phyloP scores from a whole-genome alignment of 192 early-diverging fungal genomes.

The Funneliformis mosseae region DNA sequence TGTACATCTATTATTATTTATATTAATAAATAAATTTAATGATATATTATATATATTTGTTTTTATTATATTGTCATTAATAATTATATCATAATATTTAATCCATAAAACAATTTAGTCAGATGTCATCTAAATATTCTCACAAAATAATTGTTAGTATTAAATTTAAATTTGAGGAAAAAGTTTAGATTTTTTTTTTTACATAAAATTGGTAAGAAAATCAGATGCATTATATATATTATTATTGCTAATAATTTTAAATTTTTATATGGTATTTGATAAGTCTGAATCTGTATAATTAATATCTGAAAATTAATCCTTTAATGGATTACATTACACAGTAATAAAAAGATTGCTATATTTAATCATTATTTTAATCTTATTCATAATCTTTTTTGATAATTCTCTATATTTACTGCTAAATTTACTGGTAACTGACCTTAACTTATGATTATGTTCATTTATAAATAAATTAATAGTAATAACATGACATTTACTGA shows the following conservation, averaged over 20 bases:
- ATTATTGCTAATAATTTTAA: neutral
- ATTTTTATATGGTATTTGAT: neutral
- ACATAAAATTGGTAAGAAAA: neutral
- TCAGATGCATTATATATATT: neutral
- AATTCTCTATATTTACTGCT: no score
- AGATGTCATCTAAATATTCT: constrained; percentile 3
- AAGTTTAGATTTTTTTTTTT: neutral
- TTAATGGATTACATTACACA: neutral
- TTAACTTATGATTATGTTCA: no score
- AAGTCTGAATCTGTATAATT: neutral
- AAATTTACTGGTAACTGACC: no score
- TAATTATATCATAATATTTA: constrained; percentile 20
- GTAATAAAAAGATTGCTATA: neutral
- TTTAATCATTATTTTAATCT: neutral
- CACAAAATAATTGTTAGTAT: neutral
- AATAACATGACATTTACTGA: no score
- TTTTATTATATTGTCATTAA: constrained; percentile 18
- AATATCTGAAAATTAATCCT: neutral
- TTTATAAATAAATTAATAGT: no score
- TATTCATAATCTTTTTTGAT: no score
- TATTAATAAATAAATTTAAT: neutral
- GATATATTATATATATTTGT: constrained; percentile 22
- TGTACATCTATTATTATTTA: neutral
- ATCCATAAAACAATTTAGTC: neutral
- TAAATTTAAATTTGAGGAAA: neutral